phyloP scores from a whole-genome alignment of 441 rosid species.

The Omphalea diandra region DNA sequence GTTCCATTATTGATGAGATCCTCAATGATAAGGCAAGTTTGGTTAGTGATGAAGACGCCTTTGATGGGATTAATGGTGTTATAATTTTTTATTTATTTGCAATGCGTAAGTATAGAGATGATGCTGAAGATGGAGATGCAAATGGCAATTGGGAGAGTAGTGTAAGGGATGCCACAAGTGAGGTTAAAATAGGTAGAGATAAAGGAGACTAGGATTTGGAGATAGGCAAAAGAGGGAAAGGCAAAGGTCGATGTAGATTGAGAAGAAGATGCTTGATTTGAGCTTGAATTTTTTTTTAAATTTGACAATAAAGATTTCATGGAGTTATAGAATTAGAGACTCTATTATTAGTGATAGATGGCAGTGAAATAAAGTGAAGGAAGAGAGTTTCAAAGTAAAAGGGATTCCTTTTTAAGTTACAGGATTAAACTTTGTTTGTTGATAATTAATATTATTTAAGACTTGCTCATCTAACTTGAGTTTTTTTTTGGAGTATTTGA shows the following conservation, averaged over 20 bases:
- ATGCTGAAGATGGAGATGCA: slow-evolving; percentile 58
- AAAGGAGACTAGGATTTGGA: slow-evolving; percentile 65
- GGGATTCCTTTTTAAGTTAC: too few species aligned
- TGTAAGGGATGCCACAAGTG: slow-evolving; percentile 90
- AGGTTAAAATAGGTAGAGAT: slow-evolving; percentile 54
- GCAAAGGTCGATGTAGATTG: slow-evolving; percentile 95
- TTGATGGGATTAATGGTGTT: slow-evolving; percentile 87
- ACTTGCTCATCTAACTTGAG: too few species aligned
- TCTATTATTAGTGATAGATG: slow-evolving; percentile 77
- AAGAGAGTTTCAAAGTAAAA: too few species aligned
- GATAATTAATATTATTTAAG: too few species aligned
- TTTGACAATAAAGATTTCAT: slow-evolving; percentile 86
- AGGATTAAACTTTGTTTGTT: too few species aligned
- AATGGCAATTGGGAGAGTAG: slow-evolving; percentile 89
- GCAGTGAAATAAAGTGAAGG: too few species aligned
- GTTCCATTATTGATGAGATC: slow-evolving; percentile 88
- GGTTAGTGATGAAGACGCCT: slow-evolving; percentile 54
- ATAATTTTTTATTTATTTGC: slow-evolving; percentile 86
- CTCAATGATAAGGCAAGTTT: slow-evolving; percentile 67
- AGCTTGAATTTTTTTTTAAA: slow-evolving; percentile 90
- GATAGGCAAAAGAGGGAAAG: slow-evolving; percentile 74
- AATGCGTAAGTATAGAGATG: slow-evolving; percentile 91
- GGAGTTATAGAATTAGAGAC: slow-evolving; percentile 76
- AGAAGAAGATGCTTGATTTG: slow-evolving; percentile 87
- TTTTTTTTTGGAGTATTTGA: too few species aligned